A percentile compares a stretch with the other conserved stretches of the same genome.
Evolutionary conservation across 805 yeast species (phyloP).

Genomic region (Ogataea degrootiae): DNA sequence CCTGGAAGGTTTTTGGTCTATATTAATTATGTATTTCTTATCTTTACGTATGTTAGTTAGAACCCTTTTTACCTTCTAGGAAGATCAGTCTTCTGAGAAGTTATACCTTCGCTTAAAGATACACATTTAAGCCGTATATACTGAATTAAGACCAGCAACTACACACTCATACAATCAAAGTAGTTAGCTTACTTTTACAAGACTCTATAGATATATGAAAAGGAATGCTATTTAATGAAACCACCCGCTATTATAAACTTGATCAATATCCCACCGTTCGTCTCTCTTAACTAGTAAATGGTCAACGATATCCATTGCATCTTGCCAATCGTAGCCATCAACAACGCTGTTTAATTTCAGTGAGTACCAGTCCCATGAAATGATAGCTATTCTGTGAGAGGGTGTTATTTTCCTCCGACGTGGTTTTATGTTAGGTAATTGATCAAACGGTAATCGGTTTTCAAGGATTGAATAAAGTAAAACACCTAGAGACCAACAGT

Average conservation of each 20-base stretch:
- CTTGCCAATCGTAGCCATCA: slow-evolving; percentile 33
- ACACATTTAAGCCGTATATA: no score
- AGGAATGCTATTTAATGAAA: slow-evolving; percentile 10
- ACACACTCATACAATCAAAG: no score
- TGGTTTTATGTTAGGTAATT: slow-evolving; percentile 44
- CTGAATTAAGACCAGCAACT: no score
- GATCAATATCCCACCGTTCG: slow-evolving; percentile 32
- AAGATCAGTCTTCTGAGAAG: no score
- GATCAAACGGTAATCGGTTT: slow-evolving; percentile 87
- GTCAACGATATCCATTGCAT: slow-evolving; percentile 48
- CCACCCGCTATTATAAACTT: slow-evolving; percentile 35
- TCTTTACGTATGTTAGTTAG: no score
- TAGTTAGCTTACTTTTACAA: no score
- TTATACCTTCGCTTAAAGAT: no score
- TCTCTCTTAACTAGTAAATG: slow-evolving; percentile 45
- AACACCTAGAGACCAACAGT: slow-evolving; percentile 94
- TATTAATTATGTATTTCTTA: no score
- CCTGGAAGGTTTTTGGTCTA: no score
- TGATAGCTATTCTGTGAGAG: slow-evolving; percentile 86
- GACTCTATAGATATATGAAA: background rate
- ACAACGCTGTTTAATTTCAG: slow-evolving; percentile 33
- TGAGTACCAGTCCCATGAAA: slow-evolving; percentile 83
- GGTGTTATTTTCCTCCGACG: slow-evolving; percentile 45
- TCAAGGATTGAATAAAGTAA: slow-evolving; percentile 81
- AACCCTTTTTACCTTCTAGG: no score